Evolutionary conservation across 106 monocot genomes (phyloP).

Genomic region (Dendrobium nobile): DNA sequence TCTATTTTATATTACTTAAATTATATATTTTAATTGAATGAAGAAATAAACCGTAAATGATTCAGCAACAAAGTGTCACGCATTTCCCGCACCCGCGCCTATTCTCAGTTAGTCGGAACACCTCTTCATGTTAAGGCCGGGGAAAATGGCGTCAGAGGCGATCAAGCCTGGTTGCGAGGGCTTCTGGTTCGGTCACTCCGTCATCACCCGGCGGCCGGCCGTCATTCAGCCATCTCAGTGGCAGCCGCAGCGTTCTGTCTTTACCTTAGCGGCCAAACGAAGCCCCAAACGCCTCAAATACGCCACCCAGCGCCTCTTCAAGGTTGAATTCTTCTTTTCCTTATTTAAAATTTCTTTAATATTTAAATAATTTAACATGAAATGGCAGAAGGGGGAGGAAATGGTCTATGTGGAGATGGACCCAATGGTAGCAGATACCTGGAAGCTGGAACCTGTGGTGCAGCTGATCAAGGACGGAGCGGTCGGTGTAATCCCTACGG

Average conservation of each 20-base stretch:
- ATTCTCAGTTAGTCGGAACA: no score
- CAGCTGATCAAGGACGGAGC: slow-evolving; percentile 72
- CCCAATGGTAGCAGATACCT: slow-evolving; percentile 48
- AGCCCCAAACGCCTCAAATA: slow-evolving; percentile 88
- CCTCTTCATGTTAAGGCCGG: neutral
- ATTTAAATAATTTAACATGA: neutral
- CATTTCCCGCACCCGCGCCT: no score
- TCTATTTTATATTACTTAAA: no score
- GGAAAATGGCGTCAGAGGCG: neutral
- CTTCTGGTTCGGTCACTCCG: neutral
- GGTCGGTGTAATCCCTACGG: slow-evolving; percentile 89
- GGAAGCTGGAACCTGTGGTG: slow-evolving; percentile 82
- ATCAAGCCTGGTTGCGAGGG: neutral
- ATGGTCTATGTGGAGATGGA: slow-evolving; percentile 86
- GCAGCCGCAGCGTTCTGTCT: slow-evolving; percentile 6
- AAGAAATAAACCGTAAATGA: no score
- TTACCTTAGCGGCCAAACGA: slow-evolving; percentile 40
- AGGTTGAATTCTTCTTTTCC: slow-evolving; percentile 26
- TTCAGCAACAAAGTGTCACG: no score
- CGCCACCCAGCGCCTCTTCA: slow-evolving; percentile 56
- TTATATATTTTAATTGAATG: no score
- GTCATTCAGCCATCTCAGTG: neutral
- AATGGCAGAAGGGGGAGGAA: slow-evolving; percentile 39
- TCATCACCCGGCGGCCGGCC: slow-evolving; percentile 3
- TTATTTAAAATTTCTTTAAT: neutral